Base-by-base conservation (phyloP, 257 asterid species). In the Mentha longifolia region DNA sequence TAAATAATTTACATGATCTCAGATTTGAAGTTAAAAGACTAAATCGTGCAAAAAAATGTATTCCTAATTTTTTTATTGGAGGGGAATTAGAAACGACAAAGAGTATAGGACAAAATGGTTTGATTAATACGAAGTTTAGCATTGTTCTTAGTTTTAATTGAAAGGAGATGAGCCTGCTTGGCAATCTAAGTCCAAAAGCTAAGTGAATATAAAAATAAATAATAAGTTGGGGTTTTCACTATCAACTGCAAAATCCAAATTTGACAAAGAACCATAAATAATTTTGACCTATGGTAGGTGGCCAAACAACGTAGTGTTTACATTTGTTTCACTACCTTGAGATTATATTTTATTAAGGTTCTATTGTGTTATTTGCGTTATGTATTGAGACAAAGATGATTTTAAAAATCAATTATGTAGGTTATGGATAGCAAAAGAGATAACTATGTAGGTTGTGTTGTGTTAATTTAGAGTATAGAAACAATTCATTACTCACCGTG, bases 111-210 rank as follows among this genome's bases (percentile, higher is more conserved):
- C 19, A 14, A 58, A 31, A 42, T 28, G 30, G 22, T 7, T 58
- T 58, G 64, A 58, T 58, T 15, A 15, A 58, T 58, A 59, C 65
- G 45, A 59, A 22, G 65, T 59, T 31, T 28, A 13, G 1, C 65
- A 59, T 59, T 59, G 46, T 59, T 33, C 45, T n/a, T 33, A 9
- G 65, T 15, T 7, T 57, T 14, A 2, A 57, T 14, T 57, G 25
- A 57, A 59, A n/a, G 14, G 65, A 33, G 7, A 13, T 15, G 45
- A 59, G 45, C 65, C 15, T 59, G 20, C 65, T 31, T 59, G 20
- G 65, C 65, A 59, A 59, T 59, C 46, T 59, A 57, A 57, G 63
- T 59, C 22, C 45, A n/a, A 59, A 59, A 20, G 13, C 45, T 3
- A 58, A 14, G 64, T 58, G 41, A 33, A 59, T 31, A 30, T 31